Evolutionary conservation across 768 basidiomycete genomes (phyloP), one percentile per base, ranked within the genome.

Genomic region (Trametes meyenii): DNA sequence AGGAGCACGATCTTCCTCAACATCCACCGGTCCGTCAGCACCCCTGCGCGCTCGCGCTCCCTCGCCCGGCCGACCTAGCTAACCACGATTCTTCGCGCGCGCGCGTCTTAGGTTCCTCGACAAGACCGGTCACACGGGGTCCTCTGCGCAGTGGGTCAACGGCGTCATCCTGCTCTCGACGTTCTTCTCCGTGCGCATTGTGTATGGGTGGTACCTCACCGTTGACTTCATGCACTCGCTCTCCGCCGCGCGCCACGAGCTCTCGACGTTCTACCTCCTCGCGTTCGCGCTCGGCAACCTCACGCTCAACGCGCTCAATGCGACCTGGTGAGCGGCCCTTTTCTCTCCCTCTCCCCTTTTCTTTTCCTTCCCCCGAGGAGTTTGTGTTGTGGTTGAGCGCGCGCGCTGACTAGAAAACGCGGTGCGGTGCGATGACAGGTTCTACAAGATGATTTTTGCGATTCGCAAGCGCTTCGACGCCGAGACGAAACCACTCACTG

Each of bases 1-100:
- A 87, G 86, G 76, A 90, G 87, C 76, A 96, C 94, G 0, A 83
- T 94, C 60, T 94, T 96, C 75, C 78, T 96, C 63, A 90, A 96
- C 67, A 85, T 91, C 56, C 92, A 95, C 64, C 94, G 92, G 92
- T 93, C 66, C 62, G 78, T 54, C 54, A 13, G 21, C 61, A 14
- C 21, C 61, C 64, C 29, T 21, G 45, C 23, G 16, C 26, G 0
- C 29, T 38, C 14, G 2, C 42, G 4, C 11, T 14, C 16, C 42
- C 42, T 13, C 45, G 39, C 40, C 40, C 11, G 44, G 46, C n/a
- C 7, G 17, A 14, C 49, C 10, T 24, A 4, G 14, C 21, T 6
- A 11, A 50, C 33, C 46, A 48, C 35, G 35, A 43, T 14, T 45
- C 56, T 10, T 33, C 29, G 4, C 29, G 29, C 29, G 29, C 29